phyloP scores from a whole-genome alignment of 495 filamentous ascomycete genomes.

The Bathelium albidoporum region DNA sequence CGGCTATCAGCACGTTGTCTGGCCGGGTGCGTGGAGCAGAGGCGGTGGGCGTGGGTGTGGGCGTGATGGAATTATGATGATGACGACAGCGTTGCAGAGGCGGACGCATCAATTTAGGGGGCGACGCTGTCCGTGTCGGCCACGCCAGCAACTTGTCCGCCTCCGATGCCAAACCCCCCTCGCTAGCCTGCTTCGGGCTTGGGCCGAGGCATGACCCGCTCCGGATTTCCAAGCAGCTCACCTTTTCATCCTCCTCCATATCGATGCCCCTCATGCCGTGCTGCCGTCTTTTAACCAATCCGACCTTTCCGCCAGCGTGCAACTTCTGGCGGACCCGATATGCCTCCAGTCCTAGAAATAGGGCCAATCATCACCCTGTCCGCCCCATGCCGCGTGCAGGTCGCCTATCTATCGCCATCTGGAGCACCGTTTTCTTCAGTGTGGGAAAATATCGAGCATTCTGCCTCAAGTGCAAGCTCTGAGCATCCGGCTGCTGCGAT shows the following conservation, averaged over 20 bases:
- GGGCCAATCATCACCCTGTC: not conserved
- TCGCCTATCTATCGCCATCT: not conserved
- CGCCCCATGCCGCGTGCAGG: not conserved
- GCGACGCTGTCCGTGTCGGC: not conserved
- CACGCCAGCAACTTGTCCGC: not conserved
- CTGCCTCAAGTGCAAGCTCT: not conserved
- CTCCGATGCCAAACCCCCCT: not conserved
- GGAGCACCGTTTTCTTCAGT: too few relatives aligned
- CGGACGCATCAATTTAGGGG: constrained; percentile 4
- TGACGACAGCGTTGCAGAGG: constrained; percentile 4
- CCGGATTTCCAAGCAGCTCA: not conserved
- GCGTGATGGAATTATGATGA: constrained; percentile 6
- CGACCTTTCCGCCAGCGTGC: too few relatives aligned
- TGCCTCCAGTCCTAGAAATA: not conserved
- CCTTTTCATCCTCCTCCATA: not conserved
- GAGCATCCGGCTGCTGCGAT: not conserved
- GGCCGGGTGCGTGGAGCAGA: constrained; percentile 1
- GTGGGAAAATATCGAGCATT: too few relatives aligned
- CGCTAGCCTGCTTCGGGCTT: not conserved
- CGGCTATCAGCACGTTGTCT: not conserved
- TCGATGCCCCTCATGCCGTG: not conserved
- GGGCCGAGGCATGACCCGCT: not conserved
- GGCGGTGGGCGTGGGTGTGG: not conserved
- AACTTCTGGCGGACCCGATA: not conserved
- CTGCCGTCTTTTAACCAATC: too few relatives aligned